Evolutionary conservation across 1,284 basidiomycete genomes (phyloP), one percentile per base, ranked within the genome.

Genomic region (Leccinum pallidistipes): DNA sequence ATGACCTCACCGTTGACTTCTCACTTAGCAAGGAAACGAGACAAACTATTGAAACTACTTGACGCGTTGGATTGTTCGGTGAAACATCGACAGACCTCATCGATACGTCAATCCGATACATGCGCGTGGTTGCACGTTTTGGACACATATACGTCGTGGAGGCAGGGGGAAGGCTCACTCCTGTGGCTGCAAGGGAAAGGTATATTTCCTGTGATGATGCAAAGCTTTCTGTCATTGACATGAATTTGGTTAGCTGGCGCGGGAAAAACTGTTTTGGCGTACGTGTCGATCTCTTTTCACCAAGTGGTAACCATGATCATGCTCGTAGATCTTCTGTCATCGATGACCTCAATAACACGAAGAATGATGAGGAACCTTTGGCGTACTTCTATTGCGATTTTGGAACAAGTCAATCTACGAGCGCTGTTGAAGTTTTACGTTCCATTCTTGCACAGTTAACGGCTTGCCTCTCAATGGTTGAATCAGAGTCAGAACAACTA

Each of bases 361-460:
- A 29, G 18, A 9, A 29, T 1, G 43, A 53, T 4, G 38, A 27
- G 3, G 64, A 64, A 21, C 2, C 55, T 16, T 31, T 68, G 5
- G 52, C 9, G 1, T 62, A 61, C 24, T 66, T 68, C 43, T 69
- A 69, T 50, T 69, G 67, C 2, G 65, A 66, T 53, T 69, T 69
- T 55, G 45, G 55, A 16, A 47, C 18, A 12, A 51, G 3, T 8
- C 12, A 32, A 3, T 63, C 61, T 12, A 66, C 55, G 14, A 54
- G 36, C 24, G 43, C 60, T 14, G 18, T 66, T 9, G 63, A 64
- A 27, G 55, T 59, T 16, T 47, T 59, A 38, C 54, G 54, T 11
- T 57, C 60, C 8, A 27, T 62, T 16, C 53, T 65, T 2, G 53
- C 54, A 3, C 64, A 63, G 45, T 18, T 66, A 3, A 40, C 5